Base-by-base conservation (phyloP, 768 basidiomycete species). In the Tremella mesenterica region DNA sequence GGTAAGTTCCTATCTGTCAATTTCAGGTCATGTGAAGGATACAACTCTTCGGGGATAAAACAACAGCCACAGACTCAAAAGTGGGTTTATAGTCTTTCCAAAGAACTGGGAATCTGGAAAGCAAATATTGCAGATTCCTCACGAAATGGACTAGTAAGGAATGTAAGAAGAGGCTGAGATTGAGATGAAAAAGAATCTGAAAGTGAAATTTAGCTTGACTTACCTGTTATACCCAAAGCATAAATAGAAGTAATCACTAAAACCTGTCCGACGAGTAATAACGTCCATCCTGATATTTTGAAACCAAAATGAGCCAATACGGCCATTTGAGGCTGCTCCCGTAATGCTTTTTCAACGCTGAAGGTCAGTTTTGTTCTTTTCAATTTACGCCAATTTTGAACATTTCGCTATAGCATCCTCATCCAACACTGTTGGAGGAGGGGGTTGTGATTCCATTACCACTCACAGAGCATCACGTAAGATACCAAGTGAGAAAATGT, bases 161-260 rank as follows among this genome's bases (percentile, higher is more conserved):
- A 14, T 21, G 5, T 46, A 33, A 21, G 38, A 43, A 21, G 9
- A 25, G n/a, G 36, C n/a, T 30, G 8, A 27, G 13, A 47, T 4
- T 20, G 14, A 26, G 16, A 30, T 14, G 12, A 23, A 45, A n/a
- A n/a, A n/a, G n/a, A n/a, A n/a, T n/a, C n/a, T n/a, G n/a, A n/a
- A n/a, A n/a, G n/a, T n/a, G n/a, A n/a, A n/a, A n/a, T n/a, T n/a
- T n/a, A n/a, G n/a, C n/a, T n/a, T n/a, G n/a, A 54, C 63, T 18
- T 31, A 64, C 73, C 93, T 2, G 93, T 96, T 63, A 96, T 75
- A 1, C 93, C 93, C 4, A 99, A 76, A 0, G 86, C 83, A 81
- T 83, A 95, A 4, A 90, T 95, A 27, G 87, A 89, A 12, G 83
- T 84, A 43, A 91, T 52, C 51, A 96, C 93, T 59, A 96, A 81